Evolutionary conservation across 441 rosid genomes (phyloP).

Genomic region (Croton laevigatus): DNA sequence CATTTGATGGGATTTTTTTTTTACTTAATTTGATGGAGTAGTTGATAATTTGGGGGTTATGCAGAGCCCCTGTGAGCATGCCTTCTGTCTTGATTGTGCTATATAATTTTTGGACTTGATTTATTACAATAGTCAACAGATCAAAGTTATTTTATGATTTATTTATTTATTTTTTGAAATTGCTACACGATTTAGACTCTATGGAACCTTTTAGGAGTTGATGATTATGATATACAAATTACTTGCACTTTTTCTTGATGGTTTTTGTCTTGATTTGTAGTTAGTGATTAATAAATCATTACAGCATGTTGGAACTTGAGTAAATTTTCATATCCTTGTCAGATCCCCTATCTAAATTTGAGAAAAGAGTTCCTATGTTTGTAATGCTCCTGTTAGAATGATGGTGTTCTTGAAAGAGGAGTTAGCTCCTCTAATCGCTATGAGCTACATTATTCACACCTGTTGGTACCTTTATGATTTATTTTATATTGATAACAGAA

Average conservation of each 20-base stretch:
- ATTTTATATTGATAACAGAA: too few relatives aligned
- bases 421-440: neutral
- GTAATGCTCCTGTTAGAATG: neutral
- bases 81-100: constrained; percentile 78
- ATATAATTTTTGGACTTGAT: neutral
- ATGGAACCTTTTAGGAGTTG: neutral
- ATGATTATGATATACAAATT: constrained; percentile 2
- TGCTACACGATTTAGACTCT: neutral
- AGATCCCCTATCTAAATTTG: neutral
- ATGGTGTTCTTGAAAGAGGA: neutral
- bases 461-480: neutral
- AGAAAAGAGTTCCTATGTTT: constrained; percentile 4
- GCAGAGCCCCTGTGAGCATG: constrained; percentile 97
- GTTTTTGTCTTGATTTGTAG: neutral
- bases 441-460: neutral
- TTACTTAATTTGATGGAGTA: too few relatives aligned
- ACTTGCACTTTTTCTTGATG: neutral
- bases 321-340: neutral
- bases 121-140: neutral
- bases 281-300: neutral
- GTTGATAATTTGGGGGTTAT: too few relatives aligned
- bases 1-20: too few relatives aligned
- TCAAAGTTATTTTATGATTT: neutral
- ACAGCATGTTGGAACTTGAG: too few relatives aligned
- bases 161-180: neutral